Evolutionary conservation across 352 stramenopile genomes (phyloP), one percentile per base, ranked within the genome.

Genomic region (Globisporangium takayamanum): DNA sequence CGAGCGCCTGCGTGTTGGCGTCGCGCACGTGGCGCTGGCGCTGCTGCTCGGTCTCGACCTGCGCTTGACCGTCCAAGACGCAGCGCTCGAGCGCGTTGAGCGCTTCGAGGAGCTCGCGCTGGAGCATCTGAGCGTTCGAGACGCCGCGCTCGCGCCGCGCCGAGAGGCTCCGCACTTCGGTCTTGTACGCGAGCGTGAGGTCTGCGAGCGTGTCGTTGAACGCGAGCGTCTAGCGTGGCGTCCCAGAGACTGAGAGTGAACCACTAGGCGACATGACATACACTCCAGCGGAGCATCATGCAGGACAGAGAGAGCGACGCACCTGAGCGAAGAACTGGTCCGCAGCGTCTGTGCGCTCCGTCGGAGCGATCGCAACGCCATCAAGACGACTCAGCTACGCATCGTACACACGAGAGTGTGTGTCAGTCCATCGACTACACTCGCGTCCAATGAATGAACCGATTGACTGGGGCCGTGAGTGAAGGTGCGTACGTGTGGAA

Each of bases 141-240:
- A 57, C 36, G 22, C 67, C 68, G 10, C 69, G 68, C 28, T 83
- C 62, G 53, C 74, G 67, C 22, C 72, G 64, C 15, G 64, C 71
- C 10, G 76, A 52, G 36, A 92, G 76, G 6, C 57, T 67, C 5
- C 72, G 70, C 18, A 89, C n/a, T 7, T 89, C 77, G 15, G 76
- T 70, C 22, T 89, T 73, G 50, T 84, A 88, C 48, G 64, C 63
- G 0, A 84, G 62, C 4, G 69, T 78, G 14, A 89, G 58, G 14
- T 77, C 67, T 1, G 78, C 77, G 20, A 92, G 57, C 6, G 70
- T 70, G 53, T 92, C 76, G 56, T 87, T 87, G 51, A 89, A 92
- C 48, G 73, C 76, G 28, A 92, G 64, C 5, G 72, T 59, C 73
- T 84, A 37, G 3, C 41, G 39, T 16, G 33, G 33, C 1, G 37